A percentile compares a stretch with the other conserved stretches of the same genome.
Conservation (phyloP, 805 yeast species). For the Yamadazyma olivae region DNA sequence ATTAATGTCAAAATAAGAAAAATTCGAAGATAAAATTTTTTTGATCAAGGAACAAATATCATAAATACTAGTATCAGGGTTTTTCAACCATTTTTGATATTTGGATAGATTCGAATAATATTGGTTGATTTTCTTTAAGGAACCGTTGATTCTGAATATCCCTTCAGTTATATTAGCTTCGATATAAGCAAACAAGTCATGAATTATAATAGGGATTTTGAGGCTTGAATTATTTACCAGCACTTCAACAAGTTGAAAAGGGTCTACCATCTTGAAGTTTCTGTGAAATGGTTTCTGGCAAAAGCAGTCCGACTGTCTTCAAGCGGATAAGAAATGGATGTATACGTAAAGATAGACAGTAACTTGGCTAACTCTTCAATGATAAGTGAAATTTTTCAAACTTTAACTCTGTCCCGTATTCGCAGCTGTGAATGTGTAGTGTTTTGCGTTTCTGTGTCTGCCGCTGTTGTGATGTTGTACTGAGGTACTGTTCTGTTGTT, state of each 20-base stretch:
- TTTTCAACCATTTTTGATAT: conserved; percentile 18
- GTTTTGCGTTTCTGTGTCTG: too few relatives aligned
- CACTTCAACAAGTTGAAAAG: conserved; percentile 6
- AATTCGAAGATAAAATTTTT: conserved; percentile 16
- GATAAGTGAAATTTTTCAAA: too few relatives aligned
- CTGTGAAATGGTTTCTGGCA: neutral
- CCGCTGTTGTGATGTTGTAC: too few relatives aligned
- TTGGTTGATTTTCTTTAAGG: conserved; percentile 21
- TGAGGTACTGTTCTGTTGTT: too few relatives aligned
- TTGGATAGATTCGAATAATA: conserved; percentile 14
- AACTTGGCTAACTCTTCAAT: too few relatives aligned
- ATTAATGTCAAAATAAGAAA: conserved; percentile 9
- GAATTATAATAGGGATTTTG: conserved; percentile 18
- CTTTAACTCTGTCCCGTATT: too few relatives aligned
- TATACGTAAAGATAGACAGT: too few relatives aligned
- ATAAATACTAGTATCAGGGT: conserved; percentile 15
- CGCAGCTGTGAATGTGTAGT: too few relatives aligned
- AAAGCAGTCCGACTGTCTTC: too few relatives aligned
- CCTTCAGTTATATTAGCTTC: conserved; percentile 22
- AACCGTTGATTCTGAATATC: conserved; percentile 30
- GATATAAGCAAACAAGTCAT: conserved; percentile 19
- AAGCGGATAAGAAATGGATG: too few relatives aligned
- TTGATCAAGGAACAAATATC: conserved; percentile 28
- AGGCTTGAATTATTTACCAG: conserved; percentile 4
- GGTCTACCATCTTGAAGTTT: conserved; percentile 7